Conservation (phyloP, 2,329 filamentous ascomycete genomes). For the Microdochium paspali region DNA sequence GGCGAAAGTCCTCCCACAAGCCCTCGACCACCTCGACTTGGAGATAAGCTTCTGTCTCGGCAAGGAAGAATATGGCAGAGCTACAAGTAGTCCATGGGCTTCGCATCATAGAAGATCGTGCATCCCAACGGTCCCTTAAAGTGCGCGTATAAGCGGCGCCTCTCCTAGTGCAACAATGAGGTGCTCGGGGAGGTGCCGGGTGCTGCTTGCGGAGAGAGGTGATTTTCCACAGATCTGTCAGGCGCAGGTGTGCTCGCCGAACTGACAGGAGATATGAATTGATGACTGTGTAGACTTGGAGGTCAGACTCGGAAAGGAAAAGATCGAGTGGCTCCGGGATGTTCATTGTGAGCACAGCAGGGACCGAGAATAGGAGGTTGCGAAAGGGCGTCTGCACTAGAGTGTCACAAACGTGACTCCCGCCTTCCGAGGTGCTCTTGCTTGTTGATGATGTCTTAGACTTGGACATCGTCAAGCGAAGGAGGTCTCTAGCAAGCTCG, state of each 20-base stretch:
- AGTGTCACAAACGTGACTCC: slow-evolving; percentile 15
- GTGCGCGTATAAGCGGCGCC: slow-evolving; percentile 51
- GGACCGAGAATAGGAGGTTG: slow-evolving; percentile 72
- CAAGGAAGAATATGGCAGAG: slow-evolving; percentile 80
- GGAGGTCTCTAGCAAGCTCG: slow-evolving; percentile 69
- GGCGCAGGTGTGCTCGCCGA: slow-evolving; percentile 72
- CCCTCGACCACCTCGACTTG: slow-evolving; percentile 81
- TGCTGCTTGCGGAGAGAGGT: slow-evolving; percentile 69
- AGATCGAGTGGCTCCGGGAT: slow-evolving; percentile 77
- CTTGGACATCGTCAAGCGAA: slow-evolving; percentile 58
- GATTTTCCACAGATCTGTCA: slow-evolving; percentile 81
- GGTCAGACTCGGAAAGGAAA: slow-evolving; percentile 68
- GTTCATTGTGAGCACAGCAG: slow-evolving; percentile 60
- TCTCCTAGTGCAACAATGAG: slow-evolving; percentile 48
- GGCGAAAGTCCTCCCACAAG: slow-evolving; percentile 70
- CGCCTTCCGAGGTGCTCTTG: slow-evolving; percentile 23
- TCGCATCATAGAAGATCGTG: slow-evolving; percentile 59
- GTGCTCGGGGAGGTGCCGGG: slow-evolving; percentile 59
- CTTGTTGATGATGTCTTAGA: slow-evolving; percentile 26
- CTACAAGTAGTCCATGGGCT: slow-evolving; percentile 85
- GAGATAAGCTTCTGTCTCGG: slow-evolving; percentile 79
- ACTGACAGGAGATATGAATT: slow-evolving; percentile 83
- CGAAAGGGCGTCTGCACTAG: slow-evolving; percentile 55
- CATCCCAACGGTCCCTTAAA: slow-evolving; percentile 54
- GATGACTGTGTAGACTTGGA: slow-evolving; percentile 73